Percentiles rank a stretch among this genome's conserved stretches.
phyloP scores from a whole-genome alignment of 495 filamentous ascomycete species.

The Neurospora hispaniola region DNA sequence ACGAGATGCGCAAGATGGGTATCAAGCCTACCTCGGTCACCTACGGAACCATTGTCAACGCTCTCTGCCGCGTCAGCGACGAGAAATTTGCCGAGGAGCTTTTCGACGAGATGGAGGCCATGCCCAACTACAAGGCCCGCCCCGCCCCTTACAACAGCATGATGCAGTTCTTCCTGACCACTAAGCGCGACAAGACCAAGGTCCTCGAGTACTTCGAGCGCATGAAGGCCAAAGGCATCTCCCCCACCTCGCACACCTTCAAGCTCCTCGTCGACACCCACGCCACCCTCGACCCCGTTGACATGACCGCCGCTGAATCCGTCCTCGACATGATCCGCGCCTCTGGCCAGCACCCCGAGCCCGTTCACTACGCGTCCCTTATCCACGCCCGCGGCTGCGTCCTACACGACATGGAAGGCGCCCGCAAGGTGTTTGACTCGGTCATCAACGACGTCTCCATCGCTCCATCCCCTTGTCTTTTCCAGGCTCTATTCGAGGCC shows the following conservation, averaged over 20 bases:
- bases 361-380: conserved; percentile 89
- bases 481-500: conserved; percentile 89
- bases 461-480: conserved; percentile 70
- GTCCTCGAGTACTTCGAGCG: conserved; percentile 93
- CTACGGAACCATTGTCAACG: conserved; percentile 96
- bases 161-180: conserved; percentile 98
- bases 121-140: conserved; percentile 97
- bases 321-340: conserved; percentile 70
- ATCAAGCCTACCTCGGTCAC: conserved; percentile 96
- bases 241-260: conserved; percentile 90
- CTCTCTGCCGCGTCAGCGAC: conserved; percentile 91
- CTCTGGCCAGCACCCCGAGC: conserved; percentile 66
- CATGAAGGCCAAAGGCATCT: conserved; percentile 78
- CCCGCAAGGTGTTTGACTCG: conserved; percentile 68
- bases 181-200: conserved; percentile 88
- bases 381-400: conserved; percentile 96
- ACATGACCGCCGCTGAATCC: conserved; percentile 81
- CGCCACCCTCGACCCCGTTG: conserved; percentile 83
- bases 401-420: conserved; percentile 77
- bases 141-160: conserved; percentile 96
- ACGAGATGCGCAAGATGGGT: conserved; percentile 85
- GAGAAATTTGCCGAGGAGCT: conserved; percentile 96
- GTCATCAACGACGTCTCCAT: conserved; percentile 57
- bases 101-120: conserved; percentile 97
- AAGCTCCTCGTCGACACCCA: conserved; percentile 96